These are phyloP conservation scores for Cupressus sempervirens DNA, from an alignment of 75 land plant genomes.

Conservation along the genomic window DNA sequence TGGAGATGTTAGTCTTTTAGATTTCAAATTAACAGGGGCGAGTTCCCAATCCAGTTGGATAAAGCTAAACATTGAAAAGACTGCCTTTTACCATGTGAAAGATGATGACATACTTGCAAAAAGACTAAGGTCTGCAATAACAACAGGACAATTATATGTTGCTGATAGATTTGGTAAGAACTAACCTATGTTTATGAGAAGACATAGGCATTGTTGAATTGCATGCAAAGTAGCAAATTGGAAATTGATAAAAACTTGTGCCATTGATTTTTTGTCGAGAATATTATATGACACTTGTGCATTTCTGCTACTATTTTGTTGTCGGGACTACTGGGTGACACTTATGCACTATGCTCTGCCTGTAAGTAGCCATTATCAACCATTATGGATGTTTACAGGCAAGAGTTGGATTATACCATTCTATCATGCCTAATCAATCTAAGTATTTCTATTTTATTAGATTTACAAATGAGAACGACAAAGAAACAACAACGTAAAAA, in stretches of 20 bases:
- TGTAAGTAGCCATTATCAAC: conserved; percentile 59
- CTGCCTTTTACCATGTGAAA: conserved; percentile 90
- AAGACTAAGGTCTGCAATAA: conserved; percentile 66
- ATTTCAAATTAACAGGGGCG: not conserved
- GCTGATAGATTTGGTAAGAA: conserved; percentile 69
- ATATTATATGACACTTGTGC: too few relatives aligned
- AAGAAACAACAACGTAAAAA: too few relatives aligned
- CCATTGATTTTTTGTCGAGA: not conserved
- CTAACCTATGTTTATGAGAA: not conserved
- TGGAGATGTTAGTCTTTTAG: conserved; percentile 10
- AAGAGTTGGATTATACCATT: conserved; percentile 74
- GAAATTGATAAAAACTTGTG: not conserved
- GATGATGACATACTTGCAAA: conserved; percentile 76
- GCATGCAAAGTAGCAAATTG: not conserved
- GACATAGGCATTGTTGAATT: not conserved
- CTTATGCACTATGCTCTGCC: conserved; percentile 73
- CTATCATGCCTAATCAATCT: conserved; percentile 65
- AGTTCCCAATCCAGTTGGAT: conserved; percentile 46
- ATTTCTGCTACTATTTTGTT: not conserved
- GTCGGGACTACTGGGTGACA: conserved; percentile 86
- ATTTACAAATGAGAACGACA: too few relatives aligned
- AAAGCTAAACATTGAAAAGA: conserved; percentile 80
- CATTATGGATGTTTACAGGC: conserved; percentile 63
- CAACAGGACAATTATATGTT: conserved; percentile 42
- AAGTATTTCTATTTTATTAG: conserved; percentile 13